These are phyloP conservation scores for Hamigera avellanea DNA, from an alignment of 495 filamentous ascomycete species.

Conservation along the genomic window DNA sequence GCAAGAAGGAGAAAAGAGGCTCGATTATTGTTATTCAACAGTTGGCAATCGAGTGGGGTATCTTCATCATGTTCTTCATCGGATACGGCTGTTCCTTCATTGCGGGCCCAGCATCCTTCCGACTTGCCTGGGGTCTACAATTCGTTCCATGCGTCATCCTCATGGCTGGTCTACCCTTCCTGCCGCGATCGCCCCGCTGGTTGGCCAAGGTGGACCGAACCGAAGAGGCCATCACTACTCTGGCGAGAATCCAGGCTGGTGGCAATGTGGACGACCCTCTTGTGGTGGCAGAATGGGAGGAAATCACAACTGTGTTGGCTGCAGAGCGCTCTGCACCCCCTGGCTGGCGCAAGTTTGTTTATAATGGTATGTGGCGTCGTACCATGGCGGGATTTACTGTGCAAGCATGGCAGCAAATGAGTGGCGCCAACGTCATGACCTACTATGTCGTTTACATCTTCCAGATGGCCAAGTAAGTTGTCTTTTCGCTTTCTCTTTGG, in stretches of 20 bases:
- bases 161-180: conserved; percentile 53
- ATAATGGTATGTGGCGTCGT: conserved; percentile 58
- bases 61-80: conserved; percentile 50
- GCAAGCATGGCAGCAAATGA: conserved; percentile 61
- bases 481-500: too few relatives aligned
- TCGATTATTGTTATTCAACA: conserved; percentile 66
- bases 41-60: conserved; percentile 64
- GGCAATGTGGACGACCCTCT: conserved; percentile 54
- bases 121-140: conserved; percentile 64
- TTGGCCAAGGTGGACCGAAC: conserved; percentile 59
- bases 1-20: conserved; percentile 53
- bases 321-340: conserved; percentile 44
- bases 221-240: conserved; percentile 53
- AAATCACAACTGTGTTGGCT: conserved; percentile 40
- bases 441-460: too few relatives aligned
- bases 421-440: conserved; percentile 47
- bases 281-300: conserved; percentile 62
- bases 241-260: conserved; percentile 59
- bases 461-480: too few relatives aligned
- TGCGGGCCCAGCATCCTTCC: conserved; percentile 49
- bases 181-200: conserved; percentile 65
- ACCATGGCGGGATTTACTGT: conserved; percentile 56
- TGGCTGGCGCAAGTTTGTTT: conserved; percentile 47
- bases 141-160: conserved; percentile 57
- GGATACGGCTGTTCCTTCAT: conserved; percentile 46